A percentile compares a stretch with the other conserved stretches of the same genome.
phyloP scores from a whole-genome alignment of 1,284 basidiomycete genomes.

The Leccinum fallax region DNA sequence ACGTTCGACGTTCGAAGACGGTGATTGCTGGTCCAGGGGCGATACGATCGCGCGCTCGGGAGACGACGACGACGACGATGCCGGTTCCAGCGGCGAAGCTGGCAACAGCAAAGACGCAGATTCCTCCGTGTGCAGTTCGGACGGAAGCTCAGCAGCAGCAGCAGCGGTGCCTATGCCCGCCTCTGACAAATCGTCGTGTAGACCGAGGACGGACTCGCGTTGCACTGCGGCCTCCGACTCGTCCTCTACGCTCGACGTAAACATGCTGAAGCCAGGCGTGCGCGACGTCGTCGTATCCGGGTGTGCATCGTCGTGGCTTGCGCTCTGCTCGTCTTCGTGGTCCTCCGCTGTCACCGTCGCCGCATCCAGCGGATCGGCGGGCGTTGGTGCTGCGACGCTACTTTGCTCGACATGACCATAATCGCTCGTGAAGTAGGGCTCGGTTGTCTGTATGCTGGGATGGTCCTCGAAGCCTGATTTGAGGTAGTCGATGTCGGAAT shows the following conservation, averaged over 20 bases:
- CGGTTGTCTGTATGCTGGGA: conserved; percentile 28
- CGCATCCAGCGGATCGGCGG: conserved; percentile 49
- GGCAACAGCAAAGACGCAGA: conserved; percentile 4
- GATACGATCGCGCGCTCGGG: conserved; percentile 44
- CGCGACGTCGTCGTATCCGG: conserved; percentile 20
- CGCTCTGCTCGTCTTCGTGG: conserved; percentile 41
- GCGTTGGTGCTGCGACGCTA: conserved; percentile 11
- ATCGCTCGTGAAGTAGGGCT: conserved; percentile 23
- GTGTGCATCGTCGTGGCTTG: conserved; percentile 24
- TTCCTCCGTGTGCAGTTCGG: conserved; percentile 11
- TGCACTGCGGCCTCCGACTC: conserved; percentile 11
- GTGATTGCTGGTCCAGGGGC: conserved; percentile 52
- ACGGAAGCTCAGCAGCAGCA: not conserved
- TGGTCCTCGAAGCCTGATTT: conserved; percentile 40
- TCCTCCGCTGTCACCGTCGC: conserved; percentile 38
- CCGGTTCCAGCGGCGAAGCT: conserved; percentile 28
- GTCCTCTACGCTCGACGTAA: conserved; percentile 24
- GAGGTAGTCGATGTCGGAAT: conserved; percentile 32
- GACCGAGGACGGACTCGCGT: conserved; percentile 13
- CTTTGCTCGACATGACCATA: conserved; percentile 16
- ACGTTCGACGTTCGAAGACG: conserved; percentile 40
- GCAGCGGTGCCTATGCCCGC: not conserved
- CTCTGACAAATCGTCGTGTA: conserved; percentile 6
- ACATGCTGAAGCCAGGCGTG: conserved; percentile 31
- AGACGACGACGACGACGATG: conserved; percentile 19